phyloP scores from a whole-genome alignment of 345 rosid species.

The Salix dunnii region DNA sequence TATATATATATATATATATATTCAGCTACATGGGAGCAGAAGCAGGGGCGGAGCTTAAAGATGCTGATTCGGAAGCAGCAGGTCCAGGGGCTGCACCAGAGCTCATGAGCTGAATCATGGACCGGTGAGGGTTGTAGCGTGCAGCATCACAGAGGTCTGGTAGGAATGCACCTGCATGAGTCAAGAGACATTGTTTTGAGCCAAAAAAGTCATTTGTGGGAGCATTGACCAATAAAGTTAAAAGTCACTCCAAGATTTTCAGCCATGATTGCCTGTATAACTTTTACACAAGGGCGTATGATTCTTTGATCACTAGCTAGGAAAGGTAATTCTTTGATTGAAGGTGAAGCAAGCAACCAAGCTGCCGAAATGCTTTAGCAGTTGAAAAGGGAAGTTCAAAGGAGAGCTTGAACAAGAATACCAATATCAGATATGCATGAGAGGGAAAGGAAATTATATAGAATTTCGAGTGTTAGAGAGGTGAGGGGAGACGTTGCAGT shows the following conservation, averaged over 20 bases:
- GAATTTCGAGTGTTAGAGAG: background rate
- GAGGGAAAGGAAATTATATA: background rate
- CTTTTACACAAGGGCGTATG: background rate
- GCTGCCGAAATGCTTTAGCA: background rate
- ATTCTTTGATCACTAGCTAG: background rate
- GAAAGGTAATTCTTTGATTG: conserved; percentile 22
- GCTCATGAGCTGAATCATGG: conserved; percentile 68
- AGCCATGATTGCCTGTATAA: background rate
- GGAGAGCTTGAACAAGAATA: background rate
- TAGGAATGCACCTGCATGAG: conserved; percentile 72
- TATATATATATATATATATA: background rate
- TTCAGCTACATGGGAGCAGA: conserved; percentile 9
- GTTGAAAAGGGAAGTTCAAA: background rate
- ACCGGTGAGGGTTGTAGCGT: conserved; percentile 62
- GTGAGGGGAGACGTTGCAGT: background rate
- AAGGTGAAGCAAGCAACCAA: conserved; percentile 18
- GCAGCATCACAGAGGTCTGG: conserved; percentile 72
- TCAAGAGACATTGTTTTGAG: background rate
- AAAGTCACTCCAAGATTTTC: background rate
- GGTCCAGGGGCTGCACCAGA: conserved; percentile 59
- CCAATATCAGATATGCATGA: background rate
- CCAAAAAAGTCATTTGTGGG: background rate
- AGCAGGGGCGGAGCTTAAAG: conserved; percentile 24
- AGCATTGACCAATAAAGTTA: background rate
- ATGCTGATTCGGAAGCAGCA: conserved; percentile 2